A percentile compares a stretch with the other conserved stretches of the same genome.
Conservation (phyloP, 305 asterid genomes). For the Fraxinus angustifolia region DNA sequence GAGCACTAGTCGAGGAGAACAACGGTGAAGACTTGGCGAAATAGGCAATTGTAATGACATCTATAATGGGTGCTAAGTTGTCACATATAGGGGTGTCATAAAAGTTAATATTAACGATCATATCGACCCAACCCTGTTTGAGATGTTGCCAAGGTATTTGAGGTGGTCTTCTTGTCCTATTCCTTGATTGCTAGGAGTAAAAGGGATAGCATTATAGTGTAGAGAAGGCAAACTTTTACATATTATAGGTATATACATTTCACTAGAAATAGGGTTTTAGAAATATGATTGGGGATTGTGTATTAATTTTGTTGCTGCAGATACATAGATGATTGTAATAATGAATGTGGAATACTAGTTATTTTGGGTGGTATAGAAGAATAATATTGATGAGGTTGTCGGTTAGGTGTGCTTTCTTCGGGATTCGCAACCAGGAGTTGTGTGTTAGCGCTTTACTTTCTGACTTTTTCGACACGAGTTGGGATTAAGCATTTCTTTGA, state of each 20-base stretch:
- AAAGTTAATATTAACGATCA: neutral
- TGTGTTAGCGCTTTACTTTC: neutral
- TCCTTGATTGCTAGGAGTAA: slow-evolving; percentile 29
- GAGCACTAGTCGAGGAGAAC: neutral
- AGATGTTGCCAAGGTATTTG: slow-evolving; percentile 23
- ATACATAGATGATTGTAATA: slow-evolving; percentile 59
- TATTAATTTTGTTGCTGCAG: slow-evolving; percentile 75
- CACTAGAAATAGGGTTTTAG: slow-evolving; percentile 48
- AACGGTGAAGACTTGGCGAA: neutral
- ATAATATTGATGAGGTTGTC: slow-evolving; percentile 20
- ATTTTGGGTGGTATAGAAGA: slow-evolving; percentile 52
- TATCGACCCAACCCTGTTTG: neutral
- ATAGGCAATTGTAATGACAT: neutral
- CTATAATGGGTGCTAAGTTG: neutral
- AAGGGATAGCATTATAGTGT: slow-evolving; percentile 47
- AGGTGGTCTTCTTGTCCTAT: slow-evolving; percentile 25
- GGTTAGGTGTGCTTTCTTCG: neutral
- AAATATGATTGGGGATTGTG: slow-evolving; percentile 69
- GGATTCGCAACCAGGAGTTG: neutral
- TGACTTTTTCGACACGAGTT: neutral
- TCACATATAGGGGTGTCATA: neutral
- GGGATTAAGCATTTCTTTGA: no score
- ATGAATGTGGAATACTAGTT: slow-evolving; percentile 35
- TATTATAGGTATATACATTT: slow-evolving; percentile 47
- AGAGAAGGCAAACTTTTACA: slow-evolving; percentile 31